A percentile compares a stretch with the other conserved stretches of the same genome.
phyloP scores from a whole-genome alignment of 306 rosid species.

The Pterocarpus macrocarpus region DNA sequence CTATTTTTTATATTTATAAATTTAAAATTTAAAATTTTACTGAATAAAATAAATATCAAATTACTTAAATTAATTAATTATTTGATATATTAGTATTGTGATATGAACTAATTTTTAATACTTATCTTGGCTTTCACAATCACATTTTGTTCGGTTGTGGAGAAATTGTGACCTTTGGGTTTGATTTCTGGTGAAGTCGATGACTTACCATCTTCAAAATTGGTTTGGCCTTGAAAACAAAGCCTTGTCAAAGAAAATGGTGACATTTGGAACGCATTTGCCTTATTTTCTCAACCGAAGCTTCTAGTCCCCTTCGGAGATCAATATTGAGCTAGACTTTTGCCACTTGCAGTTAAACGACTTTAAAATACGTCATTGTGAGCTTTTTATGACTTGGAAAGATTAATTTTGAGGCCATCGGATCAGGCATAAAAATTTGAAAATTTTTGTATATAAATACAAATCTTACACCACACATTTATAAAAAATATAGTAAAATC shows the following conservation, averaged over 20 bases:
- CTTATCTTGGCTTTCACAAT: background rate
- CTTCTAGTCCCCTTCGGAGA: background rate
- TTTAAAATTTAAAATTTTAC: too few species aligned
- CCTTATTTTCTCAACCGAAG: background rate
- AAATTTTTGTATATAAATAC: too few species aligned
- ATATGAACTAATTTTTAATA: background rate
- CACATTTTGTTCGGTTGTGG: conserved; percentile 3
- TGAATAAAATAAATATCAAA: too few species aligned
- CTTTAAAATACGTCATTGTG: background rate
- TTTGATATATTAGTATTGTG: background rate
- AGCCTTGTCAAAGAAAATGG: background rate
- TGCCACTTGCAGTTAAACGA: background rate
- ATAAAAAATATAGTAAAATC: too few species aligned
- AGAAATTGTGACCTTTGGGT: background rate
- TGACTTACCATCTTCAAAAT: conserved; percentile 25
- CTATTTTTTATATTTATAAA: too few species aligned
- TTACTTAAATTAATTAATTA: background rate
- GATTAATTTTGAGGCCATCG: background rate
- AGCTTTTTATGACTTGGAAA: background rate
- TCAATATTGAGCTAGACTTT: background rate
- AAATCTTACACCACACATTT: too few species aligned
- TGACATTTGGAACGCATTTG: conserved; percentile 19
- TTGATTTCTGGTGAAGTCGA: conserved; percentile 27
- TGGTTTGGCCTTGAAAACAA: background rate
- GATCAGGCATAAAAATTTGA: background rate